Evolutionary conservation across 345 rosid genomes (phyloP), one percentile per base, ranked within the genome.

Genomic region (Euclidium syriacum): DNA sequence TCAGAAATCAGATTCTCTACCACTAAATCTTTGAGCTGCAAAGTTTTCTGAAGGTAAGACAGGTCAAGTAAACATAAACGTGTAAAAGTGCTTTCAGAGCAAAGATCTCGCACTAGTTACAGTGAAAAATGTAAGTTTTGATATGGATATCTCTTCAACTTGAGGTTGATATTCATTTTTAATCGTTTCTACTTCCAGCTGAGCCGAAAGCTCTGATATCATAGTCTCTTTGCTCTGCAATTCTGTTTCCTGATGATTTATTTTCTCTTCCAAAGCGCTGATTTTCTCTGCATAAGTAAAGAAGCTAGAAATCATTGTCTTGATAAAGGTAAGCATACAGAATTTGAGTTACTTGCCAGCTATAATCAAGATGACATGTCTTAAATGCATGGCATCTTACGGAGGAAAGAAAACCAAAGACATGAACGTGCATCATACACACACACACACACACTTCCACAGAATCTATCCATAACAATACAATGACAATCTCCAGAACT

Each of bases 131-230:
- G 36, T 33, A 6, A 46, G 40, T 15, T 33, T 19, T 58, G 12
- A 24, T 7, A 34, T 24, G 90, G 94, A 90, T 90, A 87, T 90
- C 67, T 85, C 87, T 79, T 84, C 83, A 4, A 82, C 52, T 68
- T 80, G 88, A 56, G 40, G 66, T 70, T 74, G 78, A 53, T 30
- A 30, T 53, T 65, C 64, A 47, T 76, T 77, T 60, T 62, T 63
- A 58, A 78, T 48, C 66, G 71, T 81, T 64, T 70, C 79, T 50
- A 65, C 82, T 62, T 85, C 83, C 66, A 83, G 69, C 70, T 74
- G 72, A 43, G 70, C 76, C 54, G 78, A 79, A 63, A 90, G 79
- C 76, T 80, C 85, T 30, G 80, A 70, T 54, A 90, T 78, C 41
- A 50, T 65, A 51, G 67, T 77, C 15, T 82, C 76, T 75, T 81